Conservation (phyloP, 768 basidiomycete genomes). For the Sistotremastrum niveocremeum region DNA sequence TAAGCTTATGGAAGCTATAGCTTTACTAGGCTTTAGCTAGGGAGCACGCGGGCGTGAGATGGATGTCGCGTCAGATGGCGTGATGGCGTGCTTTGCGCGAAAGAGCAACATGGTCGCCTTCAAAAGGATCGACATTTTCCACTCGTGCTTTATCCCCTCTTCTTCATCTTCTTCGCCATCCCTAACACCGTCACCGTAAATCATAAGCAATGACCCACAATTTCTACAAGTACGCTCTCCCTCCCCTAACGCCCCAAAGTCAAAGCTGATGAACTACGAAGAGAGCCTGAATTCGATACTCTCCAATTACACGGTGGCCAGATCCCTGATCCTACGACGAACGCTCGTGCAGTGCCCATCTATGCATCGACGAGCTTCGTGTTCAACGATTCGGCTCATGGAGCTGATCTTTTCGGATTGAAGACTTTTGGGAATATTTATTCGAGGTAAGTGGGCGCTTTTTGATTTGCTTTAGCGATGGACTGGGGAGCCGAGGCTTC, state of each 20-base stretch:
- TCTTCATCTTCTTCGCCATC: too few species aligned
- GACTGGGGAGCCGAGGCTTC: not conserved
- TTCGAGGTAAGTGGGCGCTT: conserved; percentile 20
- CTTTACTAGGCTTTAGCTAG: too few species aligned
- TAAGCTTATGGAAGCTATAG: too few species aligned
- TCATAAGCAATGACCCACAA: not conserved
- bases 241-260: not conserved
- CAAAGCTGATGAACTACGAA: conserved; percentile 4
- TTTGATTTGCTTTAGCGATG: too few species aligned
- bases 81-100: too few species aligned
- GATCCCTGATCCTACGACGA: conserved; percentile 44
- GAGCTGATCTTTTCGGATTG: conserved; percentile 55
- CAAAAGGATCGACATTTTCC: too few species aligned
- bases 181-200: too few species aligned
- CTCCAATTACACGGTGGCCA: conserved; percentile 72
- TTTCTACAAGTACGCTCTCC: conserved; percentile 3
- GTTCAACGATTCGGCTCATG: conserved; percentile 66
- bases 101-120: too few species aligned
- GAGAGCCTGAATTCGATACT: conserved; percentile 61
- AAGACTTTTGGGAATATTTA: conserved; percentile 48
- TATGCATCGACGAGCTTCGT: conserved; percentile 61
- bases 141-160: too few species aligned
- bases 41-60: too few species aligned
- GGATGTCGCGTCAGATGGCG: too few species aligned
- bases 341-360: conserved; percentile 68